Percentiles rank a stretch among this genome's conserved stretches.
phyloP scores from a whole-genome alignment of 208 protist species.

The Wallacemonas collosoma region DNA sequence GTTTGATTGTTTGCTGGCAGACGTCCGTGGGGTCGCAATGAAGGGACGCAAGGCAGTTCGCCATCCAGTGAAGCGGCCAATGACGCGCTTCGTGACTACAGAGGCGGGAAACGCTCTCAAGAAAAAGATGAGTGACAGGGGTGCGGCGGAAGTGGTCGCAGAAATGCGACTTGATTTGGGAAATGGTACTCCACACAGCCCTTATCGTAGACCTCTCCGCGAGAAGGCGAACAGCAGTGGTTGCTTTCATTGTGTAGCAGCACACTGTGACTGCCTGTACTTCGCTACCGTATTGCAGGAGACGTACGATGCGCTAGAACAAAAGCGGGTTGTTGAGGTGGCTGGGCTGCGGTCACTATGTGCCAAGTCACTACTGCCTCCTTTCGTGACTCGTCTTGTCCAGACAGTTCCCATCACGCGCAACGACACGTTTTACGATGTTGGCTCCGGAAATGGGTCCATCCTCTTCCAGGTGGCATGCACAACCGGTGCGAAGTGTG shows the following conservation, averaged over 20 bases:
- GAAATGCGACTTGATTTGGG: conserved; percentile 35
- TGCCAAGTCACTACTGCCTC: conserved; percentile 69
- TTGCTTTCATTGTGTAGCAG: conserved; percentile 62
- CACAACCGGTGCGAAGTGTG: conserved; percentile 57
- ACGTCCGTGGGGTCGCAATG: background rate
- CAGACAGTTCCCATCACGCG: conserved; percentile 46
- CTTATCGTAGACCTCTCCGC: conserved; percentile 56
- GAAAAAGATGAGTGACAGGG: conserved; percentile 8
- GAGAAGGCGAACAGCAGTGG: conserved; percentile 50
- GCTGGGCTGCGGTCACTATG: conserved; percentile 55
- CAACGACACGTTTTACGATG: conserved; percentile 65
- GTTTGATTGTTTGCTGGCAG: too few species aligned
- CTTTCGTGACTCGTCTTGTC: conserved; percentile 65
- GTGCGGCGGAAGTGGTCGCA: conserved; percentile 19
- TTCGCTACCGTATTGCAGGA: conserved; percentile 51
- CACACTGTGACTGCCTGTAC: conserved; percentile 50
- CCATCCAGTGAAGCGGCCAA: conserved; percentile 19
- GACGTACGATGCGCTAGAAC: conserved; percentile 42
- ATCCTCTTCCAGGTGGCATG: conserved; percentile 73
- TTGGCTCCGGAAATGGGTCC: conserved; percentile 74
- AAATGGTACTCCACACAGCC: conserved; percentile 48
- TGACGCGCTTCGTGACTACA: conserved; percentile 39
- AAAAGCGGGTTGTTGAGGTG: conserved; percentile 77
- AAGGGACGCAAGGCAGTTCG: conserved; percentile 24
- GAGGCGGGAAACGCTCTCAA: conserved; percentile 33